phyloP scores from a whole-genome alignment of 495 filamentous ascomycete genomes.

The Astrothelium subdiscretum region DNA sequence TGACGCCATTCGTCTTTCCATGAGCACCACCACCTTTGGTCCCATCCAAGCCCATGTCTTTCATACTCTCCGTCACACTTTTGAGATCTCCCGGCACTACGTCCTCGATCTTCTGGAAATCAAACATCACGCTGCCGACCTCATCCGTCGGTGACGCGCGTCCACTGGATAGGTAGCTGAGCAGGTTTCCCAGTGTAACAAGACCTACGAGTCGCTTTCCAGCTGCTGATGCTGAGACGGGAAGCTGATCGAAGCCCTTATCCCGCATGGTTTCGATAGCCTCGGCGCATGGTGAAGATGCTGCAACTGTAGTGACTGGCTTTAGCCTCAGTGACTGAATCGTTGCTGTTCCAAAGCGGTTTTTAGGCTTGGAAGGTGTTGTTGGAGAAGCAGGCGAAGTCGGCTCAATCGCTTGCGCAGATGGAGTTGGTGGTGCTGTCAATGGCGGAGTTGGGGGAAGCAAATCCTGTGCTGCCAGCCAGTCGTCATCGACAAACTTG shows the following conservation, averaged over 20 bases:
- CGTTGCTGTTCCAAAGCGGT: conserved; percentile 60
- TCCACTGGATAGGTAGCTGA: conserved; percentile 74
- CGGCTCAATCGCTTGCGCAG: conserved; percentile 7
- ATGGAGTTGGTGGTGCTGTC: conserved; percentile 36
- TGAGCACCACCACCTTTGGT: background rate
- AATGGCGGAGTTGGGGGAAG: conserved; percentile 47
- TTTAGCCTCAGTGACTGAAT: conserved; percentile 75
- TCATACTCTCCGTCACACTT: conserved; percentile 63
- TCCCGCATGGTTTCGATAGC: conserved; percentile 97
- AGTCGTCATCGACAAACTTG: conserved; percentile 98
- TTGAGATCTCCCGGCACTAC: conserved; percentile 13
- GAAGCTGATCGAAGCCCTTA: conserved; percentile 91
- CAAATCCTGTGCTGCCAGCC: conserved; percentile 91
- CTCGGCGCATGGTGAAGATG: conserved; percentile 56
- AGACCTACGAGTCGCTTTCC: conserved; percentile 68
- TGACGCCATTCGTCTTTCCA: background rate
- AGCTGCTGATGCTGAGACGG: conserved; percentile 57
- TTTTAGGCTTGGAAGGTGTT: conserved; percentile 15
- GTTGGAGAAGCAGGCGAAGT: conserved; percentile 7
- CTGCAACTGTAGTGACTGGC: conserved; percentile 73
- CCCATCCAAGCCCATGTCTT: conserved; percentile 6
- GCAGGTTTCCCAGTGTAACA: conserved; percentile 86
- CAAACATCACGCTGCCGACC: conserved; percentile 89
- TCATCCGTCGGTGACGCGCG: conserved; percentile 58
- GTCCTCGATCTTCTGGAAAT: conserved; percentile 76